Evolutionary conservation across 2,329 filamentous ascomycete genomes (phyloP).

Genomic region (Botrytis paeoniae): DNA sequence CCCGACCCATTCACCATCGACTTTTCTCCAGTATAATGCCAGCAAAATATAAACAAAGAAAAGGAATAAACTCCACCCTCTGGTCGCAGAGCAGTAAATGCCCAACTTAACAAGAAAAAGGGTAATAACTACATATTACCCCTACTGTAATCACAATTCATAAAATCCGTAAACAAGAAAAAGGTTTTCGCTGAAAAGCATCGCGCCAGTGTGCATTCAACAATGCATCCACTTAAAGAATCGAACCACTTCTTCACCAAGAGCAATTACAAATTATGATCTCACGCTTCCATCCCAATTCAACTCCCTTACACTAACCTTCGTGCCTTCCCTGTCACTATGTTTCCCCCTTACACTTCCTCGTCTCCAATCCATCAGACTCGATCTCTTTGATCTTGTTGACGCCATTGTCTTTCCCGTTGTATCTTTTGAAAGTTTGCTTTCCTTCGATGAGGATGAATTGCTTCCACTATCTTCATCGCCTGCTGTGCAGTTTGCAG

Average conservation of each 20-base stretch:
- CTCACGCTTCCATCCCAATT: conserved; percentile 20
- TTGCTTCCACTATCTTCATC: conserved; percentile 16
- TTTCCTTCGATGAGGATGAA: conserved; percentile 8
- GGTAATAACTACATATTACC: background rate
- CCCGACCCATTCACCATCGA: background rate
- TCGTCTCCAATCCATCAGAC: conserved; percentile 19
- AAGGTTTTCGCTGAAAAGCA: conserved; percentile 13
- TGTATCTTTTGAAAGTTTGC: conserved; percentile 11
- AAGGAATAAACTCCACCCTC: conserved; percentile 1
- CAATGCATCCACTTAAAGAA: conserved; percentile 15
- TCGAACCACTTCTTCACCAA: background rate
- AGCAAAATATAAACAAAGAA: conserved; percentile 14
- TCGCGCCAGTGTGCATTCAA: conserved; percentile 5
- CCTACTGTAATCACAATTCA: conserved; percentile 14
- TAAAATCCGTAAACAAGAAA: conserved; percentile 19
- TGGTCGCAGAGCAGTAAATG: background rate
- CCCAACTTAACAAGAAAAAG: background rate
- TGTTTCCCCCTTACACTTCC: conserved; percentile 15
- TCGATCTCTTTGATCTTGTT: conserved; percentile 14
- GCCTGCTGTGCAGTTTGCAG: conserved; percentile 17
- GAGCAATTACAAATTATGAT: conserved; percentile 6
- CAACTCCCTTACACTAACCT: conserved; percentile 14
- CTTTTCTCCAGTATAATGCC: background rate
- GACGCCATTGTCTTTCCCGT: conserved; percentile 17
- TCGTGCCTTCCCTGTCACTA: background rate